Base-by-base conservation (phyloP, 768 basidiomycete species). In the Naganishia vishniacii region DNA sequence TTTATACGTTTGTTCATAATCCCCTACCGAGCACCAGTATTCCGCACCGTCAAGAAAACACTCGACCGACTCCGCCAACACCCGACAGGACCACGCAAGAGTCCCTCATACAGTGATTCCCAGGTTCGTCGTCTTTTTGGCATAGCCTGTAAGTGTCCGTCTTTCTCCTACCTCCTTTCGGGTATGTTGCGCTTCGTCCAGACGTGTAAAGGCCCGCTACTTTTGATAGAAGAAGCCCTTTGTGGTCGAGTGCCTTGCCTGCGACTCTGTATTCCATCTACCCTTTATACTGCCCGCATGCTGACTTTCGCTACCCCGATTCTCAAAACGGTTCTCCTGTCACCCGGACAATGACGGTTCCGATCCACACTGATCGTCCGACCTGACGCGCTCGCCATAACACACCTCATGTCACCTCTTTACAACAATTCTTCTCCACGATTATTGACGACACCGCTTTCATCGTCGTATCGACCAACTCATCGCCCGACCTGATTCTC, bases 51-150 rank as follows among this genome's bases (percentile, higher is more conserved):
- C 48, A 20, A 18, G 8, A 29, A 31, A n/a, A n/a, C n/a, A n/a
- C 29, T 34, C 23, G 28, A 4, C 15, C 53, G 37, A 41, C 34
- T 32, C 37, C 37, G 53, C 12, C 53, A 56, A 26, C 53, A 1
- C 42, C 37, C 53, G 37, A 56, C 53, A 34, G 53, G 53, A 56
- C 53, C 34, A 56, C 32, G 53, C 53, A 56, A 56, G 53, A 56
- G 53, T 56, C 53, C 53, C 42, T n/a, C 42, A 18, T 44, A 44
- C 42, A 44, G 42, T 44, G 42, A 32, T 56, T 29, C 53, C 53
- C 16, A 51, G 53, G 53, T 56, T 56, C 32, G 53, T 56, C 32
- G 53, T 56, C 37, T 56, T 34, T 56, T 56, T 56, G 53, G 53
- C 53, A 56, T 56, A 56, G 37, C 40, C 23, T 56, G 53, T 56